Evolutionary conservation across 2,329 filamentous ascomycete species (phyloP).

Genomic region (Alternaria postmessia): DNA sequence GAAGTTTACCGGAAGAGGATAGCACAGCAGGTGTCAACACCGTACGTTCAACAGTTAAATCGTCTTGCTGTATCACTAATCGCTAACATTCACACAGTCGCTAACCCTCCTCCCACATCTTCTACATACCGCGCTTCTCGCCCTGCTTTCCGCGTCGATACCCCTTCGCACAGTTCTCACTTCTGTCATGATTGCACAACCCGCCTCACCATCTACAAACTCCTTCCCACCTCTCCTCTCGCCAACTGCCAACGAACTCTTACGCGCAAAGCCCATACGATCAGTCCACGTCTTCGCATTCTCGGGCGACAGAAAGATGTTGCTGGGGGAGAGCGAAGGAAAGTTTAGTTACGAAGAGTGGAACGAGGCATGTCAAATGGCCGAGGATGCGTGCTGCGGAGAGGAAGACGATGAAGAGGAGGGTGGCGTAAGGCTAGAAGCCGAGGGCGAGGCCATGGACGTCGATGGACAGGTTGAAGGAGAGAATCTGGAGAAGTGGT

Average conservation of each 20-base stretch:
- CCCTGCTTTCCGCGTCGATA: constrained; percentile 82
- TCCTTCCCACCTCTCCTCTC: constrained; percentile 55
- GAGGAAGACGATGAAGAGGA: constrained; percentile 52
- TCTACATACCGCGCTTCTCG: constrained; percentile 82
- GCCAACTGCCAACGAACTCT: constrained; percentile 70
- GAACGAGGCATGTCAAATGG: constrained; percentile 72
- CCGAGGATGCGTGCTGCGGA: constrained; percentile 70
- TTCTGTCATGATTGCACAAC: constrained; percentile 81
- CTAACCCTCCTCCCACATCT: constrained; percentile 82
- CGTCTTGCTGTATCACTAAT: background rate
- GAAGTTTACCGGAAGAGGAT: constrained; percentile 72
- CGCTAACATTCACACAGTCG: constrained; percentile 65
- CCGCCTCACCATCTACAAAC: constrained; percentile 70
- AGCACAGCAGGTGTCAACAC: constrained; percentile 66
- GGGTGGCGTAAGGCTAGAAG: constrained; percentile 39
- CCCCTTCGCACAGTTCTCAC: constrained; percentile 81
- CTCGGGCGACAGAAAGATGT: constrained; percentile 69
- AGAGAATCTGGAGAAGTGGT: constrained; percentile 48
- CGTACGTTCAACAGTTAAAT: constrained; percentile 56
- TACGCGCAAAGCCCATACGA: constrained; percentile 74
- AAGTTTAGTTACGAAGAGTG: constrained; percentile 78
- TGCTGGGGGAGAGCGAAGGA: constrained; percentile 84
- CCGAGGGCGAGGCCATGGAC: constrained; percentile 49
- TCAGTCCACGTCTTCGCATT: constrained; percentile 88
- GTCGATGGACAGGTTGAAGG: constrained; percentile 43